These are phyloP conservation scores for Lolium rigidum DNA, from an alignment of 176 grass and related monocot species.

Conservation along the genomic window DNA sequence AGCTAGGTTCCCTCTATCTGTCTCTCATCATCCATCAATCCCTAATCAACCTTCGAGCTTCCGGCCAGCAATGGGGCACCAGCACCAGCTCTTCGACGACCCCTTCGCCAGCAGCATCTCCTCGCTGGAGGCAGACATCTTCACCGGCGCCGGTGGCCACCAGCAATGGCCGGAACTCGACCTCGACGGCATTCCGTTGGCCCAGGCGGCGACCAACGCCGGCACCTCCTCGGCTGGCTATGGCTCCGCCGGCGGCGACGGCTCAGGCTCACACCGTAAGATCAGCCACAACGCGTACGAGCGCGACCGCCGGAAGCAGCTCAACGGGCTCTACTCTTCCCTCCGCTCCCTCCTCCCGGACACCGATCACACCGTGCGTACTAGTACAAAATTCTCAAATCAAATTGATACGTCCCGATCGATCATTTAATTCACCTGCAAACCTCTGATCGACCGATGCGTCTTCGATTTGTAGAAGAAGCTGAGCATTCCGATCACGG, in stretches of 20 bases:
- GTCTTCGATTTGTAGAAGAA: constrained; percentile 57
- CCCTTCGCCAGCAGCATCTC: constrained; percentile 62
- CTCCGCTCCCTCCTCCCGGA: constrained; percentile 78
- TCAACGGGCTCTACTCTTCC: constrained; percentile 81
- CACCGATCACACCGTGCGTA: constrained; percentile 57
- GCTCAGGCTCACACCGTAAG: constrained; percentile 58
- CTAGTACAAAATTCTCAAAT: background rate
- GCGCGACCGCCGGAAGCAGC: constrained; percentile 89
- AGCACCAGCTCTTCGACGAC: constrained; percentile 47
- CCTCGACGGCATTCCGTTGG: constrained; percentile 39
- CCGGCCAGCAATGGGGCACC: constrained; percentile 42
- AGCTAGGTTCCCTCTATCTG: background rate
- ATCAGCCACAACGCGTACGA: constrained; percentile 90
- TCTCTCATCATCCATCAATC: too few species aligned
- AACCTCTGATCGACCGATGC: background rate
- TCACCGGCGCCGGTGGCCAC: constrained; percentile 12
- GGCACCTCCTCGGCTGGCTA: constrained; percentile 28
- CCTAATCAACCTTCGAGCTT: too few species aligned
- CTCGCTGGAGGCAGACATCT: constrained; percentile 50
- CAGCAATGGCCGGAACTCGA: constrained; percentile 43
- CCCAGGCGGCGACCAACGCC: constrained; percentile 41
- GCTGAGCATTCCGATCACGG: constrained; percentile 75
- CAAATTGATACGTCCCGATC: too few species aligned
- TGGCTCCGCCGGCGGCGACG: constrained; percentile 39
- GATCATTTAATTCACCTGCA: background rate